Base-by-base conservation (phyloP, 192 early-diverging fungal species). In the Podila epigama region DNA sequence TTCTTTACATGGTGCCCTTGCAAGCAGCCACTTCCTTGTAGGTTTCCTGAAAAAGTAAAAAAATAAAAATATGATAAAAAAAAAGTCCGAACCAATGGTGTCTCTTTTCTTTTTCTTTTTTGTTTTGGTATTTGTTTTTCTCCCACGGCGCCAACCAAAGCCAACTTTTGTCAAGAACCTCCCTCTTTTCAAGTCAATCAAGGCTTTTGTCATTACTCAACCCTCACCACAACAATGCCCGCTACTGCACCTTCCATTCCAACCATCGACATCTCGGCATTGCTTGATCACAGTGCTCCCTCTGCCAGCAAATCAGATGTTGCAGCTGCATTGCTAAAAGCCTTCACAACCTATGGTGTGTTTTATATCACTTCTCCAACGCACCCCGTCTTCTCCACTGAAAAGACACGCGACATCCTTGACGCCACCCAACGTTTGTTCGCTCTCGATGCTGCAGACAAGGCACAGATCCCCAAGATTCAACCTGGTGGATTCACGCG, bases 401-500 rank as follows among this genome's bases (percentile, higher is more conserved):
- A 6, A 2, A 64, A 63, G 15, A 60, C 53, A 6, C 4, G 20
- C 33, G 5, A 63, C 10, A 66, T 82, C 25, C 54, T 79, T 5
- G 63, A 79, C 13, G 60, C 72, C 32, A 55, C 75, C 37, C 60
- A 52, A 6, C 55, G 65, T 12, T 63, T 84, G 31, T 84, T 84
- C 41, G 66, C 50, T n/a, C 63, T 84, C 9, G 66, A 81, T 40
- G 16, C 52, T 5, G 12, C 63, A 2, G 54, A 65, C 27, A 84
- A 84, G 63, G n/a, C 31, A 12, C 41, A 59, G 4, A 82, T 79
- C 39, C 66, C 80, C 12, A 77, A 77, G 56, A 75, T 82, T 36
- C 66, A 75, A 48, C 62, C 72, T 1, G 83, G 83, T 2, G 83
- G 83, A 8, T 84, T 84, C 50, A 82, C 81, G 1, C 69, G 83